Evolutionary conservation across 2,329 filamentous ascomycete genomes (phyloP).

Genomic region (Diaporthe sp.): DNA sequence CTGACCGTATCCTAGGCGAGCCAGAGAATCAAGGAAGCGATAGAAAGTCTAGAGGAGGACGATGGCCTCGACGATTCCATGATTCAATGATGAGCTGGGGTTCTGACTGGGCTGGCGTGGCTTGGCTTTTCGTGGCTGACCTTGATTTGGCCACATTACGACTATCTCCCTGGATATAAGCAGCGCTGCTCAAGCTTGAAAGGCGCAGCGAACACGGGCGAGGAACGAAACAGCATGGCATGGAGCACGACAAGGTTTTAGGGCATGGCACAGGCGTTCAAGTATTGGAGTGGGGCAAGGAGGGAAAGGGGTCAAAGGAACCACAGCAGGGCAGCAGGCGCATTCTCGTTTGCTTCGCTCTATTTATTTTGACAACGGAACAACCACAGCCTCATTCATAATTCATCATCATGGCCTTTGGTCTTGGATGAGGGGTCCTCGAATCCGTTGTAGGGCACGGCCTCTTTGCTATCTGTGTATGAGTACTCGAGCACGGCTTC

Average conservation of each 20-base stretch:
- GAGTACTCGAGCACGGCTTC: conserved; percentile 49
- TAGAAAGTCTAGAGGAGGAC: conserved; percentile 90
- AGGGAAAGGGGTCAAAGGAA: background rate
- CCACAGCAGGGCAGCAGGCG: conserved; percentile 10
- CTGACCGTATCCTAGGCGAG: conserved; percentile 74
- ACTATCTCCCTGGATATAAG: background rate
- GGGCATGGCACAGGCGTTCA: conserved; percentile 32
- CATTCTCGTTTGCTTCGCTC: background rate
- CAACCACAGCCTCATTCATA: conserved; percentile 4
- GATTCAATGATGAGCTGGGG: conserved; percentile 62
- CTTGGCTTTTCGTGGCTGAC: background rate
- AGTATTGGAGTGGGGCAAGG: conserved; percentile 33
- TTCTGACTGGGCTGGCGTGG: background rate
- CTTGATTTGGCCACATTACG: background rate
- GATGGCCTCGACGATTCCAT: conserved; percentile 78
- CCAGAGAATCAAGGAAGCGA: conserved; percentile 94
- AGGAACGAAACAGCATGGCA: conserved; percentile 33
- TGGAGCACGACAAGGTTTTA: conserved; percentile 36
- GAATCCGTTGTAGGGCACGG: conserved; percentile 11
- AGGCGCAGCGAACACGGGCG: background rate
- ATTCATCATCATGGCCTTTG: conserved; percentile 1
- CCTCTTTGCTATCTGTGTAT: conserved; percentile 44
- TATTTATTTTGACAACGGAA: conserved; percentile 10
- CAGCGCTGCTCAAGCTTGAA: background rate
- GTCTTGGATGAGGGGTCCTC: background rate